Percentiles rank a stretch among this genome's conserved stretches.
phyloP scores from a whole-genome alignment of 2,329 filamentous ascomycete genomes.

The Ophiocordyceps camponoti-rufipedis region DNA sequence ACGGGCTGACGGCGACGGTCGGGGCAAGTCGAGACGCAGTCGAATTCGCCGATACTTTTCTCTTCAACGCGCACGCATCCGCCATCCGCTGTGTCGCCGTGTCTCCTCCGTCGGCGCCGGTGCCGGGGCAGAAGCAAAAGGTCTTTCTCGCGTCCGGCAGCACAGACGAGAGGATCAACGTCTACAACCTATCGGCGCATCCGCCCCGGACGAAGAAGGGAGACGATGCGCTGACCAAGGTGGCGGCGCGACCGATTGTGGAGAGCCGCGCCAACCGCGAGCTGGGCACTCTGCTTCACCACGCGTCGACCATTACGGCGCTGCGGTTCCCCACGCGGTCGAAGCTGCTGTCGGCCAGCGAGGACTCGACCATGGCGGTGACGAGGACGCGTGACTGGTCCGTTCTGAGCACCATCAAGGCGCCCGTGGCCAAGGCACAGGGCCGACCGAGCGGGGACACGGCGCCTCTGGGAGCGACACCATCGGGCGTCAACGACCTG shows the following conservation, averaged over 20 bases:
- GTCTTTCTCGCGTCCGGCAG: conserved; percentile 79
- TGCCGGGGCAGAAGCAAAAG: conserved; percentile 51
- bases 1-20: conserved; percentile 71
- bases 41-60: conserved; percentile 77
- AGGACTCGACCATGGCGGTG: conserved; percentile 84
- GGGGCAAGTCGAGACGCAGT: conserved; percentile 19
- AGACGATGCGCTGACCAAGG: conserved; percentile 39
- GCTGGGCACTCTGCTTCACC: conserved; percentile 72
- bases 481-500: conserved; percentile 85
- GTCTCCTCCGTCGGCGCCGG: conserved; percentile 51
- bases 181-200: conserved; percentile 71
- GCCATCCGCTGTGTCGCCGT: conserved; percentile 79
- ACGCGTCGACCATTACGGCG: conserved; percentile 63
- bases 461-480: conserved; percentile 59
- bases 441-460: conserved; percentile 83
- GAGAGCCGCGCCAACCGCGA: conserved; percentile 81
- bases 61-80: conserved; percentile 86
- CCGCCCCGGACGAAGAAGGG: conserved; percentile 37
- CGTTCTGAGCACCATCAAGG: conserved; percentile 73
- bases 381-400: conserved; percentile 81
- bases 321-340: conserved; percentile 69
- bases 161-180: conserved; percentile 86
- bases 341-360: conserved; percentile 74
- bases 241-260: conserved; percentile 55
- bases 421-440: conserved; percentile 60